Evolutionary conservation across 1,284 basidiomycete genomes (phyloP), one percentile per base, ranked within the genome.

Genomic region (Ceratobasidium sp.): DNA sequence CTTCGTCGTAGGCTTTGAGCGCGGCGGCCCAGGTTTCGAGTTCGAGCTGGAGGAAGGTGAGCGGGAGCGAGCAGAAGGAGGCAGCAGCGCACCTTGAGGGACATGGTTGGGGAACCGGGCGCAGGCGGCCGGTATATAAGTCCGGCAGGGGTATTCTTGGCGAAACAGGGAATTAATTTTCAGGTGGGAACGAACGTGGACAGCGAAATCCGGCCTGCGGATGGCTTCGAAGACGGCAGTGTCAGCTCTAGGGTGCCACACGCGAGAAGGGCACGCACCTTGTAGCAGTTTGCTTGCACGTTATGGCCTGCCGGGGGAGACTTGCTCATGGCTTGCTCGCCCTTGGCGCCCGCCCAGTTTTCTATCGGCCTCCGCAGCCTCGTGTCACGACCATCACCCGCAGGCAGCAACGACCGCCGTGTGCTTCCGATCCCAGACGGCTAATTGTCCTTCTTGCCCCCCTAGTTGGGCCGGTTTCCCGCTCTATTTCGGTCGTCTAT

Each of bases 11-110:
- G 1, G 92, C 89, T 77, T 88, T 86, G 79, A 96, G 87, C 72
- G 94, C 94, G 61, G 88, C 84, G 16, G 88, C 87, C 93, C 94
- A 95, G 6, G 86, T 88, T 80, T 95, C 90, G 67, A 96, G 86
- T 84, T 96, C 94, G 18, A 79, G 79, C 78, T 78, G 46, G 14
- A 28, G 53, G 30, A 38, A 44, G 33, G 48, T 54, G n/a, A 74
- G 70, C 58, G 14, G 42, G 16, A 33, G 54, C 42, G 42, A 14
- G 9, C 16, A 2, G n/a, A 38, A 1, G 3, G 30, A 44, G 72
- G 23, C 21, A 40, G 30, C 36, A 33, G 23, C 51, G 25, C 30
- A 73, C 72, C 72, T 82, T 80, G 72, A 81, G 77, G 12, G 80
- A 80, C 80, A 81, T 81, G 58, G 28, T 72, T 42, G 38, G 38